phyloP scores from a whole-genome alignment of 1,284 basidiomycete species.

The Baeospora myosura region DNA sequence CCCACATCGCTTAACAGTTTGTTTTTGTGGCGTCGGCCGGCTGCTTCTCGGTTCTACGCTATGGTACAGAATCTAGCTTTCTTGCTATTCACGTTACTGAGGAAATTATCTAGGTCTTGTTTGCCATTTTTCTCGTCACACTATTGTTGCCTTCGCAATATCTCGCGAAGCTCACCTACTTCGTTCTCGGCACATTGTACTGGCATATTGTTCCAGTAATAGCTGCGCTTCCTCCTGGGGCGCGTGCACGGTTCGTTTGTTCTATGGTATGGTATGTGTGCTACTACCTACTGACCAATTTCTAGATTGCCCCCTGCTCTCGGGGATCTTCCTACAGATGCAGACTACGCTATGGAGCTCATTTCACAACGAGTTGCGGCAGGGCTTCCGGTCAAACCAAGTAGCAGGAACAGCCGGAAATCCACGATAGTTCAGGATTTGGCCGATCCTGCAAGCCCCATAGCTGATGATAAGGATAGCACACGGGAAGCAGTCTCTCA shows the following conservation, averaged over 20 bases:
- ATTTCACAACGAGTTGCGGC: conserved; percentile 53
- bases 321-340: conserved; percentile 51
- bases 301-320: conserved; percentile 41
- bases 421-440: conserved; percentile 5
- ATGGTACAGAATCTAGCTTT: conserved; percentile 29
- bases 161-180: conserved; percentile 39
- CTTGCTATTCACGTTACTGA: conserved; percentile 2
- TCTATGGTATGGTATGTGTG: conserved; percentile 3
- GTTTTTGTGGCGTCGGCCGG: conserved; percentile 55
- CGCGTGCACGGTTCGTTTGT: conserved; percentile 36
- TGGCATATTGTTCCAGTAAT: conserved; percentile 62
- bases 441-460: conserved; percentile 11
- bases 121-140: conserved; percentile 32
- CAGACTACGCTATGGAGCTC: conserved; percentile 61
- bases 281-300: conserved; percentile 6
- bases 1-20: conserved; percentile 31
- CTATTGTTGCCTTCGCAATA: conserved; percentile 42
- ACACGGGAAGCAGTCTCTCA: conserved; percentile 5
- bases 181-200: conserved; percentile 42
- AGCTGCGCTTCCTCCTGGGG: conserved; percentile 38
- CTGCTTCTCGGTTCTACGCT: conserved; percentile 40
- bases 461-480: no score
- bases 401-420: conserved; percentile 12
- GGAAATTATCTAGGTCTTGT: conserved; percentile 22
- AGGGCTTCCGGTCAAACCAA: conserved; percentile 39